Percentiles rank a stretch among this genome's conserved stretches.
Conservation (phyloP, 2,329 filamentous ascomycete genomes). For the Claviceps purpurea region DNA sequence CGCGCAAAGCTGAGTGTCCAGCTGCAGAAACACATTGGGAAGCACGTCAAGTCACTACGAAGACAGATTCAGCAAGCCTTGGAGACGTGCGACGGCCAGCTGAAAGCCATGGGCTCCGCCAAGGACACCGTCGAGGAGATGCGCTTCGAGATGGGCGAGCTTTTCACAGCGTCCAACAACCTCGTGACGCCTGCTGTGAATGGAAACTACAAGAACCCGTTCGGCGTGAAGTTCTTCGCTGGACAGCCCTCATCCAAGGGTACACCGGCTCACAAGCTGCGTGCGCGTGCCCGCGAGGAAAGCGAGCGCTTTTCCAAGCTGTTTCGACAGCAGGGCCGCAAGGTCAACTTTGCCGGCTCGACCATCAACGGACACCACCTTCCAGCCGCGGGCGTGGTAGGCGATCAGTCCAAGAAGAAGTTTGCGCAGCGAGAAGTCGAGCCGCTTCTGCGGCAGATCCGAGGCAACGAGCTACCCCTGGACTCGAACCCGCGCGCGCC, state of each 20-base stretch:
- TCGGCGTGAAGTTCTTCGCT: slow-evolving; percentile 37
- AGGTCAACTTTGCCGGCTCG: slow-evolving; percentile 27
- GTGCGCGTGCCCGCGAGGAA: slow-evolving; percentile 37
- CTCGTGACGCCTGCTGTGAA: slow-evolving; percentile 40
- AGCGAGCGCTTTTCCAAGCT: slow-evolving; percentile 35
- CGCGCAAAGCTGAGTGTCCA: slow-evolving; percentile 36
- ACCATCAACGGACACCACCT: slow-evolving; percentile 9
- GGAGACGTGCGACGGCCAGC: slow-evolving; percentile 33
- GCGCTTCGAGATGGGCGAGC: slow-evolving; percentile 38
- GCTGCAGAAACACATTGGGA: slow-evolving; percentile 37
- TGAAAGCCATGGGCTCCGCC: slow-evolving; percentile 35
- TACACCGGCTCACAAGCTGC: slow-evolving; percentile 37
- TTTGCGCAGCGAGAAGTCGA: slow-evolving; percentile 36
- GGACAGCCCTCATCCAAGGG: slow-evolving; percentile 34
- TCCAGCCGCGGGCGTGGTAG: slow-evolving; percentile 17
- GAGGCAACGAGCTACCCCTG: slow-evolving; percentile 38
- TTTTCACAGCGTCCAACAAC: slow-evolving; percentile 38
- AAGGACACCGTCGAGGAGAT: slow-evolving; percentile 40
- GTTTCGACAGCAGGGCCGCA: slow-evolving; percentile 37
- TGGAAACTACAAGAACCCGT: slow-evolving; percentile 42
- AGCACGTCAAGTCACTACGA: slow-evolving; percentile 35
- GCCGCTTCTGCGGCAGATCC: slow-evolving; percentile 34
- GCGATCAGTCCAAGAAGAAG: slow-evolving; percentile 29
- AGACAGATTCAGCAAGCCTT: slow-evolving; percentile 37
- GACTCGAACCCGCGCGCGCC: slow-evolving; percentile 39